Evolutionary conservation across 495 filamentous ascomycete species (phyloP), one percentile per base, ranked within the genome.

Genomic region (Aspergillus diversus): DNA sequence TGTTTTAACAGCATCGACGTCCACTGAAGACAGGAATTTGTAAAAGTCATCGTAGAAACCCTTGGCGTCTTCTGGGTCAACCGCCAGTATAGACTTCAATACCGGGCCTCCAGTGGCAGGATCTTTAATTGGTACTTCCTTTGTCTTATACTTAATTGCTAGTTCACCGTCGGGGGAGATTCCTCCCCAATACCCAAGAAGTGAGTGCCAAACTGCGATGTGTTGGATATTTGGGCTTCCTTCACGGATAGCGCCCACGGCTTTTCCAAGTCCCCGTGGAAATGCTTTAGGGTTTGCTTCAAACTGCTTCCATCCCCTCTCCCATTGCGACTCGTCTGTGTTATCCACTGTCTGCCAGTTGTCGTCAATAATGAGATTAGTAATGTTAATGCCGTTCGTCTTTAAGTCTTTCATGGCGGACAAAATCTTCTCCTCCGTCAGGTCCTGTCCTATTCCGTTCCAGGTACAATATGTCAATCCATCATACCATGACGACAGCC

Each of bases 181-280:
- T 4, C 92, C 95, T 59, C 91, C 95, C 95, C 95, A 99, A 73
- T 98, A 98, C 8, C 95, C 93, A 15, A 96, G 73, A n/a, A 97
- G 79, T 4, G 95, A 90, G 78, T 99, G 95, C 95, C 95, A 99
- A 11, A 99, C 93, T 15, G 90, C 92, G 35, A 99, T 83, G 68
- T 97, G 89, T 64, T 89, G 80, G 51, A 99, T 90, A 60, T 86
- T 87, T 15, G 86, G 86, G 69, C 92, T 86, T 49, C 81, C 82
- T 33, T 81, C 78, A 8, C 91, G 87, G 56, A 98, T 93, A 5
- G 82, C 77, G 15, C 78, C 73, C 0, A 93, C 80, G 2, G 89
- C 86, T 7, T 86, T 79, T 66, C 87, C 88, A 9, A 99, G 77
- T 3, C 95, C 95, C 7, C 81, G 75, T 0, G 95, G 95, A 61